Percentiles rank a stretch among this genome's conserved stretches.
phyloP scores from a whole-genome alignment of 2,329 filamentous ascomycete genomes.

The Xylaria sp. region DNA sequence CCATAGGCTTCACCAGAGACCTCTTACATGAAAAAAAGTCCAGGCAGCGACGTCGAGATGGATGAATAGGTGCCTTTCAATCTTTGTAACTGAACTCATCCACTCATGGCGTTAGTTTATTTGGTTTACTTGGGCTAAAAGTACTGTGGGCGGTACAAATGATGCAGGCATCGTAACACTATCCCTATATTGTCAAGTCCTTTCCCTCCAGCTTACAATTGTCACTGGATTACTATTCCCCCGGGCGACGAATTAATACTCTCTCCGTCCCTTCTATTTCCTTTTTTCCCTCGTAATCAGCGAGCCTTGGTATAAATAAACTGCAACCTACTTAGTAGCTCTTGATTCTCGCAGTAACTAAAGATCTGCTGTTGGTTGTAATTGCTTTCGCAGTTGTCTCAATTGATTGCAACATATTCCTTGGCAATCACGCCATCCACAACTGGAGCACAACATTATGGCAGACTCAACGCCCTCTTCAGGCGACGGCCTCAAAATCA shows the following conservation, averaged over 20 bases:
- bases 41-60: too few relatives aligned
- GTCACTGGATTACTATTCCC: background rate
- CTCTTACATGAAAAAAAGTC: too few relatives aligned
- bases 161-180: background rate
- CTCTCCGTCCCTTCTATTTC: background rate
- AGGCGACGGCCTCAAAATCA: constrained; percentile 21
- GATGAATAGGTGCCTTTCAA: too few relatives aligned
- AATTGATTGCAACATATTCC: constrained; percentile 8
- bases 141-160: background rate
- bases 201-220: background rate
- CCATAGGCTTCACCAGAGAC: too few relatives aligned
- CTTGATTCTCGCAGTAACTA: background rate
- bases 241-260: background rate
- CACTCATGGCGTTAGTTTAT: background rate
- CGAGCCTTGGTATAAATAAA: background rate
- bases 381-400: background rate
- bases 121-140: background rate
- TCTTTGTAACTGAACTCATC: too few relatives aligned
- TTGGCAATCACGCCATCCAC: constrained; percentile 9
- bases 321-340: background rate
- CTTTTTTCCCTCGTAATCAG: background rate
- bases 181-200: background rate
- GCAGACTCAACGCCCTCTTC: background rate
- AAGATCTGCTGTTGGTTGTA: background rate
- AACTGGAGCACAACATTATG: constrained; percentile 13